These are phyloP conservation scores for Leptodontidium sp. DNA, from an alignment of 2,329 filamentous ascomycete genomes.

Conservation along the genomic window DNA sequence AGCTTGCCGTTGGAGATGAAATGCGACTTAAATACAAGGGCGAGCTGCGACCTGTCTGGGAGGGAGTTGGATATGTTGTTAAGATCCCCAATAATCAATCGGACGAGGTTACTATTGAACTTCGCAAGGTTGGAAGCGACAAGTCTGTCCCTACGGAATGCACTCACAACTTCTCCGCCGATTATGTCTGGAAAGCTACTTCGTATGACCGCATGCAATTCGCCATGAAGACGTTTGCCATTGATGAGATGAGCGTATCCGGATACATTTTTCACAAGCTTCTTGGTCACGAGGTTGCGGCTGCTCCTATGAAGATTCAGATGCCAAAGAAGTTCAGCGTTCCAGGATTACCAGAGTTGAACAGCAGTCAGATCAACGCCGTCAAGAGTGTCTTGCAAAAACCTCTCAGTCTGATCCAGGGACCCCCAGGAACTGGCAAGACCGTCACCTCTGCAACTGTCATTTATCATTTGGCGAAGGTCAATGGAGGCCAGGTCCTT, in stretches of 20 bases:
- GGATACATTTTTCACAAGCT: constrained; percentile 99
- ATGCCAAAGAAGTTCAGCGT: constrained; percentile 97
- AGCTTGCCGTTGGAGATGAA: constrained; percentile 96
- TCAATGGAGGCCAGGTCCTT: constrained; percentile 92
- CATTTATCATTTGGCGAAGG: constrained; percentile 96
- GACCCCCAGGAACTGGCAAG: constrained; percentile 96
- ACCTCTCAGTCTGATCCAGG: constrained; percentile 94
- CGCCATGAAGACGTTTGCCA: constrained; percentile 98
- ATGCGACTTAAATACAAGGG: constrained; percentile 98
- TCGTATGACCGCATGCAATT: constrained; percentile 99
- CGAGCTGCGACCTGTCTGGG: constrained; percentile 90
- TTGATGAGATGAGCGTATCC: constrained; percentile 97
- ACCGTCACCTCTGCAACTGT: constrained; percentile 98
- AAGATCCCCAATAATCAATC: constrained; percentile 99
- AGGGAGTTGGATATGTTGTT: constrained; percentile 97
- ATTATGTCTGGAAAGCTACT: constrained; percentile 99
- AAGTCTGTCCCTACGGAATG: constrained; percentile 96
- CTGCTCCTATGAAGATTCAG: constrained; percentile 93
- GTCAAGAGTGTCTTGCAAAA: constrained; percentile 96
- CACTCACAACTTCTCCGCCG: constrained; percentile 96
- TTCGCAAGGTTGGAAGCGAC: constrained; percentile 93
- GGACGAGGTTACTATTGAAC: constrained; percentile 93
- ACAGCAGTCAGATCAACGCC: constrained; percentile 93
- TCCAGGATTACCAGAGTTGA: constrained; percentile 91
- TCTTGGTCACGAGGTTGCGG: constrained; percentile 91